Base-by-base conservation (phyloP, 352 stramenopile genomes). In the Pythium periplocum region DNA sequence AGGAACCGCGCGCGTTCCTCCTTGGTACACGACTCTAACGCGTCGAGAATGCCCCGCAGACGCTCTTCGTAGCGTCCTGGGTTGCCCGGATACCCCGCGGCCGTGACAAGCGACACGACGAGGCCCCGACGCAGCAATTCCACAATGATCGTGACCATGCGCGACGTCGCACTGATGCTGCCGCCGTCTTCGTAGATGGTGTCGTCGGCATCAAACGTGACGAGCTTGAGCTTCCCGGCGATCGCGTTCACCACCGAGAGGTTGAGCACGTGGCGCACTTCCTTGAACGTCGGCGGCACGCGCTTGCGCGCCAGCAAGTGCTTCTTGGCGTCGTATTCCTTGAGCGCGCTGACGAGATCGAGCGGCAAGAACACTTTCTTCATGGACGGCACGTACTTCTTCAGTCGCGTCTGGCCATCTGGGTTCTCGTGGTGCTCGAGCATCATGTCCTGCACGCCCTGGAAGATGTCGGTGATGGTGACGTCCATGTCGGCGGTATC, bases 161-260 rank as follows among this genome's bases (percentile, higher is more conserved):
- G 59, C 8, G 82, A 90, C 33, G 55, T 69, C 45, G 74, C 68
- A 41, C 66, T 78, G 60, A 93, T 89, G 33, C 59, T 86, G 6
- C 81, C 81, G 46, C 84, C 84, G 51, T 94, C 84, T 49, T 87
- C 78, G 68, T 94, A 94, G 64, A 92, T 91, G 33, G 84, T 94
- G 55, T 92, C 84, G 37, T 94, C 84, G 41, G 84, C 84, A 62
- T 94, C 84, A 44, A 94, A 90, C 12, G 81, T 92, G 30, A 94
- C 78, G 48, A 94, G 78, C 59, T 91, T 90, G 42, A 94, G 55
- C 36, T 87, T 77, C 33, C 51, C 57, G 11, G 77, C 76, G 48
- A 93, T 90, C 40, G 79, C 75, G 53, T 85, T 79, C 37, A 85
- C 75, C 4, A 78, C 87, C 12, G 84, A 77, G 51, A 95, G 56